phyloP scores from a whole-genome alignment of 2,329 filamentous ascomycete genomes.

The Talaromyces pinophilus region DNA sequence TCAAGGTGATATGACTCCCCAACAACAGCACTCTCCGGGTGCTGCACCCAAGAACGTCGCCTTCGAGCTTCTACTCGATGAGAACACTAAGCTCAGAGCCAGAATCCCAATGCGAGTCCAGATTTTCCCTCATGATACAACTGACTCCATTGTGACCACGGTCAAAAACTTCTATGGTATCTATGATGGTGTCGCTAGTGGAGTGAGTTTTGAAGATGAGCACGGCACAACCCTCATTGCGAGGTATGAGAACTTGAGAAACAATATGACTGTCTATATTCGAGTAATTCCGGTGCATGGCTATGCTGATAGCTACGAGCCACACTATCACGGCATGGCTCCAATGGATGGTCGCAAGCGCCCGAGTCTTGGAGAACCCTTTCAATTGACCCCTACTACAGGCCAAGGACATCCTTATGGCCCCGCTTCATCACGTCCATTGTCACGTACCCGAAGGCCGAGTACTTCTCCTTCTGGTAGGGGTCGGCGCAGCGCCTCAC shows the following conservation, averaged over 20 bases:
- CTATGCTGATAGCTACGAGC: constrained; percentile 49
- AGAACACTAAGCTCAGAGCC: constrained; percentile 59
- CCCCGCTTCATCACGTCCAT: constrained; percentile 66
- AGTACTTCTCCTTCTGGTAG: constrained; percentile 74
- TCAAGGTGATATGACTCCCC: constrained; percentile 31
- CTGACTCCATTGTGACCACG: constrained; percentile 95
- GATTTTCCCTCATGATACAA: constrained; percentile 93
- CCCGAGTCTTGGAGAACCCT: constrained; percentile 63
- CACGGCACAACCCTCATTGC: constrained; percentile 89
- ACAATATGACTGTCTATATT: constrained; percentile 92
- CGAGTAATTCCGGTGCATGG: constrained; percentile 69
- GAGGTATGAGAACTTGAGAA: constrained; percentile 89
- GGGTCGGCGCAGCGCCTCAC: constrained; percentile 76
- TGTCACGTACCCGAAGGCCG: constrained; percentile 71
- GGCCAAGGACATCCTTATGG: constrained; percentile 56
- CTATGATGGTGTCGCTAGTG: constrained; percentile 76
- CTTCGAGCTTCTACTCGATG: constrained; percentile 63
- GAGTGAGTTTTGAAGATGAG: constrained; percentile 93
- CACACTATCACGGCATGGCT: constrained; percentile 49
- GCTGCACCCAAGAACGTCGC: constrained; percentile 61
- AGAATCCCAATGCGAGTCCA: constrained; percentile 70
- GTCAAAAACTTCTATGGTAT: constrained; percentile 99
- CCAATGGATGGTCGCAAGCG: constrained; percentile 57
- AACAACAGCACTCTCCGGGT: constrained; percentile 39
- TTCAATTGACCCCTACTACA: constrained; percentile 62